Percentiles rank a stretch among this genome's conserved stretches.
These are phyloP conservation scores for Trichoderma gracile DNA, from an alignment of 2,329 filamentous ascomycete genomes.

Conservation along the genomic window DNA sequence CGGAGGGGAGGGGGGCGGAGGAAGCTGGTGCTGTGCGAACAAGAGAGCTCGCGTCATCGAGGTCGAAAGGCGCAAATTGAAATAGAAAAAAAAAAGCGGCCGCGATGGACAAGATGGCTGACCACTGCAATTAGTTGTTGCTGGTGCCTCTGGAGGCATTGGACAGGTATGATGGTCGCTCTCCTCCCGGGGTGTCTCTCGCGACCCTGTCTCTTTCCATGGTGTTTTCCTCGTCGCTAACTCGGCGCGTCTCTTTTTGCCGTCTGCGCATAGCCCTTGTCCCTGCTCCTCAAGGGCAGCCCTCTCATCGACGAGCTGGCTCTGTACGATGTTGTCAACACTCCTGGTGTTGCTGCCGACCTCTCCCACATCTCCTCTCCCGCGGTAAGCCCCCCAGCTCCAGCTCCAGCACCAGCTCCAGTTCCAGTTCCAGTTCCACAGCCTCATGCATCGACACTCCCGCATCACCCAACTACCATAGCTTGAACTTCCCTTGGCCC, in stretches of 20 bases:
- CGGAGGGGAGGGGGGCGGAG: not conserved
- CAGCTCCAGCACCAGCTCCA: not conserved
- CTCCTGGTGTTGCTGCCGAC: slow-evolving; percentile 91
- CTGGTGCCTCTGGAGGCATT: slow-evolving; percentile 97
- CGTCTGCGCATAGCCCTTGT: slow-evolving; percentile 69
- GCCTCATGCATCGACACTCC: not conserved
- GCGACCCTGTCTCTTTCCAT: not conserved
- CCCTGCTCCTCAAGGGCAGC: slow-evolving; percentile 89
- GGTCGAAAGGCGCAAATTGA: not conserved
- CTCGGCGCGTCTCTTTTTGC: not conserved
- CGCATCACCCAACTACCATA: slow-evolving; percentile 22
- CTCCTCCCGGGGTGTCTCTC: not conserved
- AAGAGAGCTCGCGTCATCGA: slow-evolving; percentile 19
- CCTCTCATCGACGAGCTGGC: slow-evolving; percentile 88
- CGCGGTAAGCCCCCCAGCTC: slow-evolving; percentile 56
- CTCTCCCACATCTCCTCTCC: slow-evolving; percentile 94
- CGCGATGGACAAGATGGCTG: not conserved
- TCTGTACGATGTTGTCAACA: slow-evolving; percentile 99
- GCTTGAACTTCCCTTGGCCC: slow-evolving; percentile 2
- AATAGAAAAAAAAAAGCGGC: not conserved
- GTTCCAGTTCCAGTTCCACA: too few species aligned
- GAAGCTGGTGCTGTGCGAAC: not conserved
- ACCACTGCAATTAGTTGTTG: slow-evolving; percentile 61
- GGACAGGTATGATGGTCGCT: slow-evolving; percentile 72
- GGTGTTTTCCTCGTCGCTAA: slow-evolving; percentile 1